A percentile compares a stretch with the other conserved stretches of the same genome.
Evolutionary conservation across 2,329 filamentous ascomycete species (phyloP).

Genomic region (Aplosporella prunicola): DNA sequence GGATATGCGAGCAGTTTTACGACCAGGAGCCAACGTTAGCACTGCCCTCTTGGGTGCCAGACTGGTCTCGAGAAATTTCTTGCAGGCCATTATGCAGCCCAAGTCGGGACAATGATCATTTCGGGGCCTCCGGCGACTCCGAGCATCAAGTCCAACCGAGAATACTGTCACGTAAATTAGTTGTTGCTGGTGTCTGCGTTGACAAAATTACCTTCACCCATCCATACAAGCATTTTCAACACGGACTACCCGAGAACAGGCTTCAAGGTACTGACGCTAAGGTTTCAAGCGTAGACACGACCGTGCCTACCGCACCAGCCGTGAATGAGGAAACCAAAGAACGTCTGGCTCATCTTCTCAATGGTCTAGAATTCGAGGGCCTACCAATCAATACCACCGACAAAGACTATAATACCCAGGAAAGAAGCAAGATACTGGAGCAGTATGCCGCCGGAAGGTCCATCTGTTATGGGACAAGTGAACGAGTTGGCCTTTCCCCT

Average conservation of each 20-base stretch:
- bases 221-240: neutral
- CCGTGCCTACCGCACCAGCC: neutral
- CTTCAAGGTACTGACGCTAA: neutral
- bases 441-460: neutral
- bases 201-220: neutral
- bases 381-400: neutral
- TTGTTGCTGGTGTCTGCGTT: neutral
- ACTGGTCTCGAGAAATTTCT: neutral
- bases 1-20: conserved; percentile 1
- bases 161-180: neutral
- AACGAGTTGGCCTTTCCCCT: neutral
- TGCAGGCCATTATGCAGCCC: neutral
- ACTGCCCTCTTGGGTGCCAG: conserved; percentile 1
- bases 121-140: neutral
- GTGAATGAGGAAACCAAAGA: neutral
- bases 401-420: neutral
- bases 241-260: neutral
- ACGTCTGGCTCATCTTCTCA: neutral
- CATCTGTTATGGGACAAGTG: neutral
- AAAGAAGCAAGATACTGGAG: neutral
- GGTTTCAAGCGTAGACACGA: neutral
- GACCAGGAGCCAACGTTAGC: neutral
- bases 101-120: neutral
- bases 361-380: neutral
- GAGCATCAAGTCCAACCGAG: neutral